A percentile compares a stretch with the other conserved stretches of the same genome.
Evolutionary conservation across 768 basidiomycete genomes (phyloP).

Genomic region (Pulveroboletus ravenelii): DNA sequence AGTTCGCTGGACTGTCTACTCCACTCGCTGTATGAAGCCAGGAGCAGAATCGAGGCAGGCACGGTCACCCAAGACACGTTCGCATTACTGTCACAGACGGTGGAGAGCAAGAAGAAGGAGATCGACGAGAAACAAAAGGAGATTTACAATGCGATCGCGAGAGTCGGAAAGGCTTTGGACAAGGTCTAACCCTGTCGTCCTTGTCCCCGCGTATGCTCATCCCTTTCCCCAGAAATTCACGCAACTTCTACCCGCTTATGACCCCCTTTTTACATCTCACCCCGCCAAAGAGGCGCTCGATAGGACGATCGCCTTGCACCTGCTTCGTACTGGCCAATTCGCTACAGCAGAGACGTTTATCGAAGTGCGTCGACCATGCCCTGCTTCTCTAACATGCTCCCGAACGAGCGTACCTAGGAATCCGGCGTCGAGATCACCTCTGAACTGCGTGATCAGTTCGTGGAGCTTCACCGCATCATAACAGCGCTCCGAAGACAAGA

Average conservation of each 20-base stretch:
- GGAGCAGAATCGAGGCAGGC: slow-evolving; percentile 46
- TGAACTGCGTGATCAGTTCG: slow-evolving; percentile 51
- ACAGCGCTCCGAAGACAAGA: slow-evolving; percentile 61
- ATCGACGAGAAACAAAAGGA: slow-evolving; percentile 88
- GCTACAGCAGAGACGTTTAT: slow-evolving; percentile 71
- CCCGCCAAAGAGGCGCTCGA: slow-evolving; percentile 60
- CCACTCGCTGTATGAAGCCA: slow-evolving; percentile 51
- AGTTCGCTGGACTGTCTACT: slow-evolving; percentile 66
- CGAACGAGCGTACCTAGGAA: slow-evolving; percentile 45
- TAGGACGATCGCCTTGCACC: slow-evolving; percentile 67
- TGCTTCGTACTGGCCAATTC: slow-evolving; percentile 79
- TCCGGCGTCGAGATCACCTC: slow-evolving; percentile 52
- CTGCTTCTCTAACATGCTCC: neutral
- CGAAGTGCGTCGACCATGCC: slow-evolving; percentile 41
- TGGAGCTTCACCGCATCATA: slow-evolving; percentile 68
- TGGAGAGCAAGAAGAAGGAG: slow-evolving; percentile 76
- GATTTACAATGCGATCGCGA: slow-evolving; percentile 69
- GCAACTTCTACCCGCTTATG: slow-evolving; percentile 57
- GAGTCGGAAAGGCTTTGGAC: slow-evolving; percentile 83
- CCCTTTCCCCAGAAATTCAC: slow-evolving; percentile 49
- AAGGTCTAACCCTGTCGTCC: slow-evolving; percentile 53
- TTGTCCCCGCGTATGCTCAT: slow-evolving; percentile 3
- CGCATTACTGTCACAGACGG: slow-evolving; percentile 46
- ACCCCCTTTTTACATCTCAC: slow-evolving; percentile 60
- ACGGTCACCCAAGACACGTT: slow-evolving; percentile 47